These are phyloP conservation scores for Isabelozyma rhagii DNA, from an alignment of 805 yeast genomes.

Conservation along the genomic window DNA sequence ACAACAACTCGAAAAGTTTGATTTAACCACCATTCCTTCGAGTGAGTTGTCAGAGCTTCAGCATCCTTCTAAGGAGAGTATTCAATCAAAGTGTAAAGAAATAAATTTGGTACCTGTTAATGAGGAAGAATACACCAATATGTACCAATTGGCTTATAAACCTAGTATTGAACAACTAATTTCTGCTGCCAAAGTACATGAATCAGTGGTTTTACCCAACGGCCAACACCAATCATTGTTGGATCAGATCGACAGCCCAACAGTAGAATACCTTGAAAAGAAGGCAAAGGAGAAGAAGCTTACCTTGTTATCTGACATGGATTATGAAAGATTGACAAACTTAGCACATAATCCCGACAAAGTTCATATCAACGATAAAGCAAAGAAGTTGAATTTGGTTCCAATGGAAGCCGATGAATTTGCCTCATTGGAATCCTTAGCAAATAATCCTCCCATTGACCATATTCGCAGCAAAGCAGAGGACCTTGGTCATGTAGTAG, in stretches of 20 bases:
- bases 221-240: not conserved
- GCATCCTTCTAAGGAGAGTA: constrained; percentile 22
- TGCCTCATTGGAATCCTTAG: constrained; percentile 1
- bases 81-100: constrained; percentile 16
- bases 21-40: not conserved
- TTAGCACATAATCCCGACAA: constrained; percentile 18
- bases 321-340: not conserved
- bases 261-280: constrained; percentile 2
- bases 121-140: constrained; percentile 8
- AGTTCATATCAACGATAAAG: constrained; percentile 11
- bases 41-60: not conserved
- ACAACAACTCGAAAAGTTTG: not conserved
- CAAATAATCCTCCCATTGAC: constrained; percentile 15
- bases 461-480: constrained; percentile 12
- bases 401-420: not conserved
- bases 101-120: constrained; percentile 14
- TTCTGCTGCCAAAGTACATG: constrained; percentile 13
- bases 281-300: not conserved
- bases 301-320: not conserved
- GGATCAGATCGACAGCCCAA: constrained; percentile 8
- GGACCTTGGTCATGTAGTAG: constrained; percentile 3
- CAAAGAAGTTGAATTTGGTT: constrained; percentile 1
- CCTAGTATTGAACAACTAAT: constrained; percentile 22
- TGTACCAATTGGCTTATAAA: constrained; percentile 11
- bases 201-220: not conserved